These are phyloP conservation scores for Phytophthora cryptogea DNA, from an alignment of 352 stramenopile species.

Conservation along the genomic window DNA sequence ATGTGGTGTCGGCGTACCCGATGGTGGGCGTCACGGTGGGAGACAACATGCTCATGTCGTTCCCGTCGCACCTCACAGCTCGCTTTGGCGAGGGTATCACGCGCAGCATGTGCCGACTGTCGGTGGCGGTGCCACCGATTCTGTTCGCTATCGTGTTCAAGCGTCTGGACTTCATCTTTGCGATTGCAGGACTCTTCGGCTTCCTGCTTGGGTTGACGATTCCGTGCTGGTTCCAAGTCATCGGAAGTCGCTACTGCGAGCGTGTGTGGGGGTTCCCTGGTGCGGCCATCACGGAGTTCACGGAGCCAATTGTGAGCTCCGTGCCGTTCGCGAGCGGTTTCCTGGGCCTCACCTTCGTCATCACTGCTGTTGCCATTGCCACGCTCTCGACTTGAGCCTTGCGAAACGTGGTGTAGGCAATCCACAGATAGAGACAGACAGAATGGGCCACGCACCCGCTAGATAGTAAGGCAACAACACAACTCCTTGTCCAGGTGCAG, in stretches of 20 bases:
- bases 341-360: slow-evolving; percentile 68
- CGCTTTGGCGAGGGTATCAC: slow-evolving; percentile 51
- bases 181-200: slow-evolving; percentile 75
- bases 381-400: slow-evolving; percentile 53
- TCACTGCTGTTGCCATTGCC: slow-evolving; percentile 66
- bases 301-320: slow-evolving; percentile 64
- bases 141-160: slow-evolving; percentile 84
- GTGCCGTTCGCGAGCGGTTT: slow-evolving; percentile 64
- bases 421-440: slow-evolving; percentile 18
- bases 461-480: slow-evolving; percentile 1
- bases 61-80: slow-evolving; percentile 61
- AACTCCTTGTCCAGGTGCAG: too few species aligned
- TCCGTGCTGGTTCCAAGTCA: slow-evolving; percentile 85
- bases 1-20: slow-evolving; percentile 84
- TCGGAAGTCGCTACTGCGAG: slow-evolving; percentile 80
- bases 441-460: background rate
- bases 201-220: slow-evolving; percentile 82
- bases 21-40: slow-evolving; percentile 85
- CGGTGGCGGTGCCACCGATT: slow-evolving; percentile 69
- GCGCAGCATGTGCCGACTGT: slow-evolving; percentile 65
- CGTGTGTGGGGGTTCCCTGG: slow-evolving; percentile 69
- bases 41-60: slow-evolving; percentile 87
- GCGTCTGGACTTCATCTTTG: slow-evolving; percentile 88
- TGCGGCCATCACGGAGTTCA: slow-evolving; percentile 77
- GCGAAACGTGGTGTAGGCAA: slow-evolving; percentile 3